phyloP scores from a whole-genome alignment of 202 grass and related monocot genomes.

The Schoenoplectus triqueter region DNA sequence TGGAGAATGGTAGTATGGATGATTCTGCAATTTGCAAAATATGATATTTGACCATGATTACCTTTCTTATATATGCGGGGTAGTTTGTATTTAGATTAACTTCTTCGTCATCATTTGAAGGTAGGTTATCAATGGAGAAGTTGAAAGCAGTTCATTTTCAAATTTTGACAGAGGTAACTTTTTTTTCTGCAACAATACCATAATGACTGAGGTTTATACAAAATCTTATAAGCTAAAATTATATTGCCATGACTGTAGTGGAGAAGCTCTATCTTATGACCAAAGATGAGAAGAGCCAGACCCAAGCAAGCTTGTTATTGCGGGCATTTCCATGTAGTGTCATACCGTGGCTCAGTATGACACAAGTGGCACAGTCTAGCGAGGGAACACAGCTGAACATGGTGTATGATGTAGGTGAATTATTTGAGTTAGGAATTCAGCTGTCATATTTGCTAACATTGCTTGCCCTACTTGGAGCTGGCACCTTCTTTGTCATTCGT shows the following conservation, averaged over 20 bases:
- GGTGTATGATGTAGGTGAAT: slow-evolving; percentile 88
- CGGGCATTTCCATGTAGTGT: slow-evolving; percentile 53
- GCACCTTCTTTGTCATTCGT: slow-evolving; percentile 86
- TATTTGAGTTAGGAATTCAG: slow-evolving; percentile 96
- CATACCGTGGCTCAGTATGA: slow-evolving; percentile 66
- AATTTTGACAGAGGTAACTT: slow-evolving; percentile 1
- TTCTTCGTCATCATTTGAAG: slow-evolving; percentile 39
- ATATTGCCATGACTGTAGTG: slow-evolving; percentile 14
- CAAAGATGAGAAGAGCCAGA: slow-evolving; percentile 42
- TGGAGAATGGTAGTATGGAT: neutral
- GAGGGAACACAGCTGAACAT: slow-evolving; percentile 62
- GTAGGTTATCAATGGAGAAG: slow-evolving; percentile 42
- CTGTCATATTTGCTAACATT: slow-evolving; percentile 88
- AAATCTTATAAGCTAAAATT: neutral
- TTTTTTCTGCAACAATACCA: neutral
- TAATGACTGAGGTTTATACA: neutral
- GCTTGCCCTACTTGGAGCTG: slow-evolving; percentile 88
- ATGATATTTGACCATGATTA: slow-evolving; percentile 14
- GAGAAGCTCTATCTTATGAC: neutral
- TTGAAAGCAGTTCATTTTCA: slow-evolving; percentile 29
- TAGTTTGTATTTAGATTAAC: slow-evolving; percentile 37
- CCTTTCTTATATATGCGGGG: neutral
- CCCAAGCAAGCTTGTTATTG: slow-evolving; percentile 38
- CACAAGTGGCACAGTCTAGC: slow-evolving; percentile 57
- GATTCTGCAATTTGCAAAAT: neutral